phyloP scores from a whole-genome alignment of 75 land plant species.

The Larix kaempferi region DNA sequence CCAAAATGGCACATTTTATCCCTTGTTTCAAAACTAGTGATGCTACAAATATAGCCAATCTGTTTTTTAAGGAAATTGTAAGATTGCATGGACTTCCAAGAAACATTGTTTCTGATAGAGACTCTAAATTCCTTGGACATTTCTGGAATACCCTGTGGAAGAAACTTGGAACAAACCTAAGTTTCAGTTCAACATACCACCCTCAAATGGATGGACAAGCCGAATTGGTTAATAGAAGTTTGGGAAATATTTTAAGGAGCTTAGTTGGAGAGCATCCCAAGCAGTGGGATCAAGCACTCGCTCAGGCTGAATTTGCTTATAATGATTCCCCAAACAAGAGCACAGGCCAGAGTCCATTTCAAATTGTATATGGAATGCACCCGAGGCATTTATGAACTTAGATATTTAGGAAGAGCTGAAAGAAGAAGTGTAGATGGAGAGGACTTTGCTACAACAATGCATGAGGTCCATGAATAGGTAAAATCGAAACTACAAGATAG shows the following conservation, averaged over 20 bases:
- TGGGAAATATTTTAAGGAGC: not conserved
- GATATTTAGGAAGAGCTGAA: not conserved
- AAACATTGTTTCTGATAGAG: no score
- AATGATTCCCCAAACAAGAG: not conserved
- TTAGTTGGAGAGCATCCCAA: not conserved
- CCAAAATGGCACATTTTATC: not conserved
- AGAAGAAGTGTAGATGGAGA: not conserved
- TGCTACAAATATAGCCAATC: not conserved
- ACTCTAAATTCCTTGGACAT: no score
- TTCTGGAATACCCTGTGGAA: not conserved
- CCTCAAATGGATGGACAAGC: not conserved
- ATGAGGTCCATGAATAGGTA: not conserved
- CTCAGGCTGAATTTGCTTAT: not conserved
- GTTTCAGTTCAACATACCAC: not conserved
- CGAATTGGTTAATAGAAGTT: not conserved
- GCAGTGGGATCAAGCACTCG: not conserved
- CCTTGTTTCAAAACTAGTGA: not conserved
- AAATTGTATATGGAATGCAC: not conserved
- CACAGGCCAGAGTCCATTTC: not conserved
- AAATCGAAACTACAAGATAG: not conserved
- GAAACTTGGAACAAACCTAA: not conserved
- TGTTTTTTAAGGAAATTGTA: not conserved
- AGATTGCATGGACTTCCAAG: not conserved
- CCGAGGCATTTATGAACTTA: not conserved
- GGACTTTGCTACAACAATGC: not conserved